Evolutionary conservation across 2,329 filamentous ascomycete genomes (phyloP).

Genomic region (Atkinsonella texensis): DNA sequence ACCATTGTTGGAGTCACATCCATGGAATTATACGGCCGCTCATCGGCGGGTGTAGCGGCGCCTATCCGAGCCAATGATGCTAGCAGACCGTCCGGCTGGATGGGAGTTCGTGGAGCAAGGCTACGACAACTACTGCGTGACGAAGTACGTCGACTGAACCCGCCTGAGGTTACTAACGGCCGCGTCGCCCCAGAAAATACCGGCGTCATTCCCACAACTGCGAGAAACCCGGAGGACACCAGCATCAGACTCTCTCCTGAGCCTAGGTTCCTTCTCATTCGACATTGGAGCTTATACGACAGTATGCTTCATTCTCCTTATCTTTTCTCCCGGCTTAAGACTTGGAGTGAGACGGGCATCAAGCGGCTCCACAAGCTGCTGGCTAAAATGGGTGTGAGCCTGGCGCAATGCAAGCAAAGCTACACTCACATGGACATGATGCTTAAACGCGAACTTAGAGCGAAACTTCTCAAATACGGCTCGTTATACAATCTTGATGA

Average conservation of each 20-base stretch:
- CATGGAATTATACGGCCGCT: conserved; percentile 80
- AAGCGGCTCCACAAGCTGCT: conserved; percentile 88
- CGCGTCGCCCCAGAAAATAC: conserved; percentile 51
- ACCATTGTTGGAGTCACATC: conserved; percentile 92
- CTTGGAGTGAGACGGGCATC: conserved; percentile 83
- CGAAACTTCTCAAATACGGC: conserved; percentile 81
- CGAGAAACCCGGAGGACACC: conserved; percentile 78
- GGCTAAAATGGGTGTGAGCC: conserved; percentile 94
- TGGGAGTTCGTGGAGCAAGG: conserved; percentile 68
- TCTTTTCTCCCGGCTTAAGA: conserved; percentile 78
- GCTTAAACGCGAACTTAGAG: conserved; percentile 74
- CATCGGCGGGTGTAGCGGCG: conserved; percentile 64
- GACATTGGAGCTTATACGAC: conserved; percentile 96
- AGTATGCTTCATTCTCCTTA: conserved; percentile 98
- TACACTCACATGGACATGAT: conserved; percentile 99
- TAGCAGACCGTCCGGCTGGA: conserved; percentile 57
- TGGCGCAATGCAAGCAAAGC: conserved; percentile 87
- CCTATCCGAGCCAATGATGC: conserved; percentile 42
- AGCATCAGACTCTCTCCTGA: conserved; percentile 89
- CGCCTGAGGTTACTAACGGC: conserved; percentile 55
- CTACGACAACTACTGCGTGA: conserved; percentile 81
- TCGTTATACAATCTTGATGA: conserved; percentile 90
- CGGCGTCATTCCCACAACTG: conserved; percentile 82
- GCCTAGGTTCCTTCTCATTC: conserved; percentile 80
- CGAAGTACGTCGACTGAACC: conserved; percentile 87